Evolutionary conservation across 2,329 filamentous ascomycete genomes (phyloP), one percentile per base, ranked within the genome.

Genomic region (Neoarthrinium moseri): DNA sequence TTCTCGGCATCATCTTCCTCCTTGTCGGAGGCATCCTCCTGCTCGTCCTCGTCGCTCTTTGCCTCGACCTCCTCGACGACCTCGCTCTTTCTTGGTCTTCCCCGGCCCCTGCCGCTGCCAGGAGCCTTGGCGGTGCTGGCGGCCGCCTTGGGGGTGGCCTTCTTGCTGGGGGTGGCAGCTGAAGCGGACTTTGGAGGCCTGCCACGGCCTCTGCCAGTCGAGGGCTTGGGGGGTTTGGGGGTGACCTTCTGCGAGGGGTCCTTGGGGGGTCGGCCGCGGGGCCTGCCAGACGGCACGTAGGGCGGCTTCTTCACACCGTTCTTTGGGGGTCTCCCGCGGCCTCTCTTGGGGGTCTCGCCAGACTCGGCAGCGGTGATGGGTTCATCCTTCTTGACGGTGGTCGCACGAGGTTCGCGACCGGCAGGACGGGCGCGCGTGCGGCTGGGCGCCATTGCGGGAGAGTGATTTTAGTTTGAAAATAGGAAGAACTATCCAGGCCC

Each of bases 201-300:
- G 29, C 68, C 62, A 32, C 65, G 62, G 39, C 56, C 49, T 36
- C 55, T 18, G 46, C 54, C 48, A 11, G 50, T 29, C 6, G 38
- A 4, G 6, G 51, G 21, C 26, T 50, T 46, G 24, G 52, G 11
- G 24, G 52, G 11, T 48, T 65, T 52, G 7, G 56, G 46, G n/a
- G 47, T 38, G 4, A 55, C 49, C 46, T 60, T 61, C 52, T 61
- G 66, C 48, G 62, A 61, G 48, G 56, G 63, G 49, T 59, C 65
- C 53, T 73, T 73, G 46, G 67, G 68, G 30, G 74, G 74, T 8
- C 73, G 70, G 22, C 73, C 73, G n/a, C 74, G 71, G 32, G 71
- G 71, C n/a, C 69, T 66, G 24, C 73, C 73, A 1, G 65, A 67
- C 20, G 71, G 65, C 27, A 42, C 30, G 36, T 49, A 37, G 26